These are phyloP conservation scores for Nigrospora sphaerica DNA, from an alignment of 2,329 filamentous ascomycete genomes.

Conservation along the genomic window DNA sequence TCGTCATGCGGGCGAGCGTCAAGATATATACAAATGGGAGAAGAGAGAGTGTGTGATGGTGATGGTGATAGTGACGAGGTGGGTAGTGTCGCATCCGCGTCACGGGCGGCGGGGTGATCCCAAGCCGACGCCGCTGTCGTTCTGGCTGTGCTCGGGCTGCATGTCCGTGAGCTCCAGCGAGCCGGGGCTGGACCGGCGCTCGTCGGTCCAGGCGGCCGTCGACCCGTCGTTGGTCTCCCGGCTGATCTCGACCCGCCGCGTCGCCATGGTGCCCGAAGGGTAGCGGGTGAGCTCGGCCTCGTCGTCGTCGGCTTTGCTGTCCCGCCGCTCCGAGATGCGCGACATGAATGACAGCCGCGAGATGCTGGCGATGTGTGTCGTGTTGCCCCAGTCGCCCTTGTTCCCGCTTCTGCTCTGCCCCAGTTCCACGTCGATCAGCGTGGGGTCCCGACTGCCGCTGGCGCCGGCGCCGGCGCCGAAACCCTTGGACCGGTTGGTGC, in stretches of 20 bases:
- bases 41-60: too few relatives aligned
- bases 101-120: too few relatives aligned
- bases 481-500: conserved; percentile 17
- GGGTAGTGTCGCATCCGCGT: too few relatives aligned
- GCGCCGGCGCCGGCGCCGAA: conserved; percentile 26
- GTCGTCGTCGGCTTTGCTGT: not conserved
- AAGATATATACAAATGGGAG: too few relatives aligned
- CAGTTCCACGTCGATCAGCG: conserved; percentile 26
- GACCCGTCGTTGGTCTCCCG: conserved; percentile 6
- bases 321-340: conserved; percentile 1
- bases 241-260: conserved; percentile 4
- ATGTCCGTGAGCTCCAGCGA: not conserved
- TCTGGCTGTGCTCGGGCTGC: not conserved
- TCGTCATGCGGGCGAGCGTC: too few relatives aligned
- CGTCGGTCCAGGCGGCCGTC: not conserved
- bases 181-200: not conserved
- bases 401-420: conserved; percentile 8
- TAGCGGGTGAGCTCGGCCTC: not conserved
- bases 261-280: not conserved
- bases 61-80: too few relatives aligned
- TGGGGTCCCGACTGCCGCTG: conserved; percentile 25
- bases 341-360: not conserved
- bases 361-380: not conserved
- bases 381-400: conserved; percentile 1
- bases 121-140: not conserved